phyloP scores from a whole-genome alignment of 2,329 filamentous ascomycete species.

The Hypoxylon sp. region DNA sequence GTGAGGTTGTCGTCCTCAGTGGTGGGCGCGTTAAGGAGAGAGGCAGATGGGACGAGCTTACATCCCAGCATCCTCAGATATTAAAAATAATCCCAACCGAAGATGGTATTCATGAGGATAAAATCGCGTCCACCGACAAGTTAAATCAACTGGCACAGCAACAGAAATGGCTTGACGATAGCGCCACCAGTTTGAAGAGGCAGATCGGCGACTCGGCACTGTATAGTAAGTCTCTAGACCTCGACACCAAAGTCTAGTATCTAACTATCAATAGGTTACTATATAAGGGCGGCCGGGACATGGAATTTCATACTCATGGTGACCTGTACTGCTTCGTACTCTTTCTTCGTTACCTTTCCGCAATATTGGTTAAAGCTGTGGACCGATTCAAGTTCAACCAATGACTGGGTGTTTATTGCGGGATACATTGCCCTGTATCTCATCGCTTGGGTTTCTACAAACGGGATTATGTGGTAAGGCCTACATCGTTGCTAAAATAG shows the following conservation, averaged over 20 bases:
- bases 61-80: conserved; percentile 53
- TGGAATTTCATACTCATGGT: conserved; percentile 51
- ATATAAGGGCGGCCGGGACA: conserved; percentile 51
- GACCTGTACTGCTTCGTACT: conserved; percentile 47
- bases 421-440: conserved; percentile 57
- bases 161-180: conserved; percentile 30
- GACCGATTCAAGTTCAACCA: conserved; percentile 52
- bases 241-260: not conserved
- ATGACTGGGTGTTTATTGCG: conserved; percentile 54
- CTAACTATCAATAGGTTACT: conserved; percentile 50
- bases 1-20: conserved; percentile 60
- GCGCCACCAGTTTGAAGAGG: conserved; percentile 43
- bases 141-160: conserved; percentile 29
- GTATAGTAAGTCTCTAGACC: conserved; percentile 52
- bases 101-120: conserved; percentile 12
- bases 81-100: conserved; percentile 52
- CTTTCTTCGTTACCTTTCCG: conserved; percentile 57
- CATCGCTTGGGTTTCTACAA: conserved; percentile 58
- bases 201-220: conserved; percentile 56
- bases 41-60: conserved; percentile 58
- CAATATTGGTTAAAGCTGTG: conserved; percentile 60
- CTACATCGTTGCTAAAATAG: not conserved
- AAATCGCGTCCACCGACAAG: not conserved
- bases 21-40: conserved; percentile 56
- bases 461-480: conserved; percentile 55